Evolutionary conservation across 371 early-diverging fungal species (phyloP).

Genomic region (Mortierella polycephala): DNA sequence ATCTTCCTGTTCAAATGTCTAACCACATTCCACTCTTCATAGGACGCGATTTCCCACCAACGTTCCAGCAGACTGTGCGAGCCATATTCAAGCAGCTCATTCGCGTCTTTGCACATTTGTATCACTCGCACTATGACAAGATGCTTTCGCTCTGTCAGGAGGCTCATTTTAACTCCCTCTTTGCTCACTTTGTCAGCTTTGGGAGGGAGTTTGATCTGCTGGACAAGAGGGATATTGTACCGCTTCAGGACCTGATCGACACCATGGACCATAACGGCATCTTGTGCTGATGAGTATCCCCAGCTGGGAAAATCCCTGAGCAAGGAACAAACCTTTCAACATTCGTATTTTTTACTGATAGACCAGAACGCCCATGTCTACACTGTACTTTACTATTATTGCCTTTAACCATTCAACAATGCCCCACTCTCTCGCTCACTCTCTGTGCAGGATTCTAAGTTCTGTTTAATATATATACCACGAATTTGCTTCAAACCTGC

Average conservation of each 20-base stretch:
- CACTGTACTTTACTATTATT: no score
- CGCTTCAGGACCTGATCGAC: slow-evolving; percentile 83
- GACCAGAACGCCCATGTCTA: no score
- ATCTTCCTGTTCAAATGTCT: not conserved
- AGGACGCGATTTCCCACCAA: slow-evolving; percentile 84
- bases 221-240: slow-evolving; percentile 89
- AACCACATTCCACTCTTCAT: not conserved
- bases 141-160: slow-evolving; percentile 85
- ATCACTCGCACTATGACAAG: slow-evolving; percentile 91
- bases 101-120: slow-evolving; percentile 94
- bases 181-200: slow-evolving; percentile 94
- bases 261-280: slow-evolving; percentile 66
- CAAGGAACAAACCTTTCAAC: no score
- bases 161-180: slow-evolving; percentile 92
- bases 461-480: no score
- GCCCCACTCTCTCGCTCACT: no score
- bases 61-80: slow-evolving; percentile 75
- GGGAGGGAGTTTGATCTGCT: slow-evolving; percentile 90
- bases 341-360: no score
- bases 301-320: no score
- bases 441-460: no score
- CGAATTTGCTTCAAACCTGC: no score
- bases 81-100: slow-evolving; percentile 86
- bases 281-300: slow-evolving; percentile 27
- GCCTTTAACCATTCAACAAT: no score